Evolutionary conservation across 2,329 filamentous ascomycete species (phyloP).

Genomic region (Pseudocercospora musae): DNA sequence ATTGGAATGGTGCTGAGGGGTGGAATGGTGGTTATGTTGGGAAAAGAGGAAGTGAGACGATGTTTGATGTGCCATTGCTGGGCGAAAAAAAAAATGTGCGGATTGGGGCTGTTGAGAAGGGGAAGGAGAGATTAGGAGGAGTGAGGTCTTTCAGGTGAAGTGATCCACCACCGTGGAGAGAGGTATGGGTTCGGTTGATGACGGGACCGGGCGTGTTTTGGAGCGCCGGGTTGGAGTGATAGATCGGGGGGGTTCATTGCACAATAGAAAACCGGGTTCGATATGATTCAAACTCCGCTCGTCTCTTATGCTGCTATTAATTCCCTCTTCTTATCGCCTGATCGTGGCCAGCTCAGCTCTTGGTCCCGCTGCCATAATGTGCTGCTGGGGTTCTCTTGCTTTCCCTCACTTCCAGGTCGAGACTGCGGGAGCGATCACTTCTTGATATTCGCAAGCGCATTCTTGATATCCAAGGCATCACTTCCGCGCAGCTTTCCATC

Average conservation of each 20-base stretch:
- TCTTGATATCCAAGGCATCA: background rate
- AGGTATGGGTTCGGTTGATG: too few relatives aligned
- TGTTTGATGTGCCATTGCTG: slow-evolving; percentile 14
- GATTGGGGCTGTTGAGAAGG: slow-evolving; percentile 19
- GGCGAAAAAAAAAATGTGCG: slow-evolving; percentile 19
- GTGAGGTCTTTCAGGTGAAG: background rate
- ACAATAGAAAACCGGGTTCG: too few relatives aligned
- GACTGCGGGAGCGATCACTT: background rate
- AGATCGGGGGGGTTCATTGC: too few relatives aligned
- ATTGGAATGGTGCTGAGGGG: slow-evolving; percentile 30
- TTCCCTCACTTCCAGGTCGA: background rate
- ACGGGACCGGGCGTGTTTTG: too few relatives aligned
- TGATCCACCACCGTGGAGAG: too few relatives aligned
- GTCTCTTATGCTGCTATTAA: too few relatives aligned
- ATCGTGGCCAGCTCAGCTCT: too few relatives aligned
- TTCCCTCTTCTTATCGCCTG: too few relatives aligned
- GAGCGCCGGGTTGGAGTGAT: too few relatives aligned
- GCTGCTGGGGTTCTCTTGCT: background rate
- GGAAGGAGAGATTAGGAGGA: slow-evolving; percentile 11
- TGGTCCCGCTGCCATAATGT: too few relatives aligned
- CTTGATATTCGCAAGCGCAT: background rate
- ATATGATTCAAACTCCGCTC: too few relatives aligned
- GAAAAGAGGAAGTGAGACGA: slow-evolving; percentile 24
- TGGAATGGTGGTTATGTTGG: slow-evolving; percentile 28
- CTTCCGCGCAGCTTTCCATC: background rate